These are phyloP conservation scores for Penicillium fimorum DNA, from an alignment of 495 filamentous ascomycete genomes.

Conservation along the genomic window DNA sequence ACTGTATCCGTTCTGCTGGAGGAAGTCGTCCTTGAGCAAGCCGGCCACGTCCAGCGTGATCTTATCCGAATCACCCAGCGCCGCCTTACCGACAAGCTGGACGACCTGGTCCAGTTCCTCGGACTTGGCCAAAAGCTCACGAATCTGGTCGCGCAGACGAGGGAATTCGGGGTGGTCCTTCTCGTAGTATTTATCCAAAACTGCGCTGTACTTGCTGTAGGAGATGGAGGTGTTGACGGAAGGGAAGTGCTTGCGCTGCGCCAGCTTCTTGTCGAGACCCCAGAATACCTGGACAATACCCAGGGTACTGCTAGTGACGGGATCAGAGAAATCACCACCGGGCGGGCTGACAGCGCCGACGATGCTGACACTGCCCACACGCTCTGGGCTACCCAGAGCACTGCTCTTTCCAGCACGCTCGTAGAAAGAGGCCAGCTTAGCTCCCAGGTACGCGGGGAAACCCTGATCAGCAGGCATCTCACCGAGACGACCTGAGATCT, in stretches of 20 bases:
- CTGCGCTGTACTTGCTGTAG: constrained; percentile 92
- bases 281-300: constrained; percentile 99
- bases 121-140: constrained; percentile 86
- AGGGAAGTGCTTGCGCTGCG: constrained; percentile 98
- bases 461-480: constrained; percentile 99
- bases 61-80: constrained; percentile 95
- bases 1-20: constrained; percentile 99
- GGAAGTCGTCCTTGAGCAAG: constrained; percentile 96
- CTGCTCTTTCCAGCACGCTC: constrained; percentile 90
- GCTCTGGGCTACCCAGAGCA: constrained; percentile 81
- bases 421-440: constrained; percentile 98
- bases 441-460: constrained; percentile 96
- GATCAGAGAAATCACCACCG: constrained; percentile 98
- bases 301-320: constrained; percentile 90
- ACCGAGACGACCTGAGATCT: constrained; percentile 97
- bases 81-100: constrained; percentile 96
- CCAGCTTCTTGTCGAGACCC: constrained; percentile 99
- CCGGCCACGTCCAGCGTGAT: constrained; percentile 93
- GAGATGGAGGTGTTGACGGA: constrained; percentile 94
- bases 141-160: constrained; percentile 83
- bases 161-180: constrained; percentile 94
- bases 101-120: constrained; percentile 99
- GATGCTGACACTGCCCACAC: constrained; percentile 91
- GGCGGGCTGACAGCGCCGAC: constrained; percentile 97
- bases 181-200: constrained; percentile 89